A percentile compares a stretch with the other conserved stretches of the same genome.
Conservation (phyloP, 768 basidiomycete genomes). For the Mycena alexandri region DNA sequence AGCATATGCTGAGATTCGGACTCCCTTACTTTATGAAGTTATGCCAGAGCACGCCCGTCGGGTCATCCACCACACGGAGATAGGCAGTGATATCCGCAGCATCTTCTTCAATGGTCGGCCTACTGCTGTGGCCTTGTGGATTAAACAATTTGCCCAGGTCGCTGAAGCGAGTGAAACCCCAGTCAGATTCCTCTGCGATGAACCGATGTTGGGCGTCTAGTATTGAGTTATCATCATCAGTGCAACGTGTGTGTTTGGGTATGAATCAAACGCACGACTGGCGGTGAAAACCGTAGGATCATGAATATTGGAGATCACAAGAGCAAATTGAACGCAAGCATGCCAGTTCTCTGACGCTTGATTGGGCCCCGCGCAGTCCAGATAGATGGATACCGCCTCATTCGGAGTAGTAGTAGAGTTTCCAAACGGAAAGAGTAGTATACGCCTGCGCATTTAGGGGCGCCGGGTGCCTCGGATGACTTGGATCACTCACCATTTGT, state of each 20-base stretch:
- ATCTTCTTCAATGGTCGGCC: constrained; percentile 96
- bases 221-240: constrained; percentile 6
- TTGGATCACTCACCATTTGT: constrained; percentile 84
- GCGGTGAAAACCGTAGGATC: constrained; percentile 97
- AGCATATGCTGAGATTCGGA: constrained; percentile 5
- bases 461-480: constrained; percentile 7
- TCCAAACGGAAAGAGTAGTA: constrained; percentile 81
- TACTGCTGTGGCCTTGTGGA: constrained; percentile 80
- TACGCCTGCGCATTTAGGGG: constrained; percentile 73
- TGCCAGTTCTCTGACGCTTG: constrained; percentile 98
- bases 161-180: constrained; percentile 98
- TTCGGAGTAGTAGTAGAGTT: constrained; percentile 90
- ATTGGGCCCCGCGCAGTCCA: constrained; percentile 98
- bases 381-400: constrained; percentile 98
- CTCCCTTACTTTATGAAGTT: constrained; percentile 95
- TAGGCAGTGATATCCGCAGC: constrained; percentile 95
- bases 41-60: constrained; percentile 99
- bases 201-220: constrained; percentile 98
- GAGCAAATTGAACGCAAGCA: constrained; percentile 97
- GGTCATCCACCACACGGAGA: constrained; percentile 96
- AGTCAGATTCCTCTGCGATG: constrained; percentile 98
- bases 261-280: constrained; percentile 76
- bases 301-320: constrained; percentile 94
- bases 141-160: constrained; percentile 94
- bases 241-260: constrained; percentile 15